Conservation (phyloP, 2,329 filamentous ascomycete genomes). For the Lachnellula suecica region DNA sequence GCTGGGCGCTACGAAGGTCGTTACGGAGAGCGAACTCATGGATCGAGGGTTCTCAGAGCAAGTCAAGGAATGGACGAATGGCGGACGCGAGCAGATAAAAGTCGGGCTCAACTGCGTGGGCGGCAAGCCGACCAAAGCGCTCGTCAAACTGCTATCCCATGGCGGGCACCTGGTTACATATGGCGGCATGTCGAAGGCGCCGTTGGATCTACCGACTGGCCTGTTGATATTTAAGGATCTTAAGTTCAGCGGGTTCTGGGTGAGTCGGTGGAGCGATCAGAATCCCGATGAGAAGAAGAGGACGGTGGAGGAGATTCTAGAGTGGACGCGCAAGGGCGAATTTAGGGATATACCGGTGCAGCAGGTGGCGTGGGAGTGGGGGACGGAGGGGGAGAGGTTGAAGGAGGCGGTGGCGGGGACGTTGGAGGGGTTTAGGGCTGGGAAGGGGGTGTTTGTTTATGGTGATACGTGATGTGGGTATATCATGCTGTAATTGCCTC, state of each 20-base stretch:
- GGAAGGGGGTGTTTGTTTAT: constrained; percentile 91
- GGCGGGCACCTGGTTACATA: constrained; percentile 85
- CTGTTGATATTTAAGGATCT: constrained; percentile 93
- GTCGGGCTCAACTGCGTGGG: constrained; percentile 93
- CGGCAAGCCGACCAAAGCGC: constrained; percentile 75
- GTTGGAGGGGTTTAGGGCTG: constrained; percentile 77
- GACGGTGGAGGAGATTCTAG: constrained; percentile 83
- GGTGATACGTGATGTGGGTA: constrained; percentile 50
- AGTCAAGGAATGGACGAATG: constrained; percentile 62
- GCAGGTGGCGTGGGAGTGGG: constrained; percentile 79
- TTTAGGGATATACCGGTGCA: constrained; percentile 85
- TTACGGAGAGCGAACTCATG: constrained; percentile 49
- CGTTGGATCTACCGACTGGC: constrained; percentile 76
- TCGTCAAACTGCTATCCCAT: constrained; percentile 72
- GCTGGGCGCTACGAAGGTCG: constrained; percentile 53
- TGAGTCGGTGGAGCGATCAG: constrained; percentile 81
- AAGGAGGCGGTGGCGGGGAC: constrained; percentile 78
- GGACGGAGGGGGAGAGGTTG: constrained; percentile 69
- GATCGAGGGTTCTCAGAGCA: constrained; percentile 44
- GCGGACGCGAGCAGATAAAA: constrained; percentile 68
- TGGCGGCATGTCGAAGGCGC: constrained; percentile 90
- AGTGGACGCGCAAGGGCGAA: constrained; percentile 69
- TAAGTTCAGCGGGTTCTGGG: constrained; percentile 90
- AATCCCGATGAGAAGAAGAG: constrained; percentile 71
- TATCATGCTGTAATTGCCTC: no score